Evolutionary conservation across 129 eudicot genomes (phyloP), one percentile per base, ranked within the genome.

Genomic region (Flaveria sonorensis): DNA sequence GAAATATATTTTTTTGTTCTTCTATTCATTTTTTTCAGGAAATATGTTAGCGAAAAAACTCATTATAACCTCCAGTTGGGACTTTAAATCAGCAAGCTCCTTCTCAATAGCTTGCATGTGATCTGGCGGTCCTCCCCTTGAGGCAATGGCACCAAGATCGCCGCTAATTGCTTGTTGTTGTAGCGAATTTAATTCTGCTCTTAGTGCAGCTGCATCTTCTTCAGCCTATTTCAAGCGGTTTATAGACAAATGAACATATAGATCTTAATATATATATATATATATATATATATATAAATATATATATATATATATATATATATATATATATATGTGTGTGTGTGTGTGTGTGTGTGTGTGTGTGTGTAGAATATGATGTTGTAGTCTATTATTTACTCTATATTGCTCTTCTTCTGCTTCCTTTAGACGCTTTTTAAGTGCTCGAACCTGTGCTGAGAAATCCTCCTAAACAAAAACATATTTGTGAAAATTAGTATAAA

Each of bases 351-450:
- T n/a, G n/a, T n/a, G n/a, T n/a, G n/a, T n/a, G n/a, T n/a, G n/a
- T n/a, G n/a, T n/a, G n/a, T 30, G 52, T 16, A 46, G n/a, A 52
- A 19, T 57, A 30, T 43, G 45, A 62, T n/a, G 40, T 28, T 1
- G 32, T 24, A 63, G 76, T 19, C 9, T 26, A 53, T 64, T 53
- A 56, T 84, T 71, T 85, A 94, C 99, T 78, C 96, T 83, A 73
- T 94, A 94, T 59, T 94, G 99, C 74, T 94, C 99, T 86, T 94
- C 97, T 86, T 94, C 99, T 62, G 96, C 96, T 68, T 94, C 99
- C 79, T 91, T 94, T 40, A 91, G 55, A 57, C 97, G 96, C 83
- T 85, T 91, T 85, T 91, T 94, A 69, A 91, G 76, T 75, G 96
- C 83, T 28, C 97, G 93, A 85, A 94, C 90, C 88, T 91, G 99